phyloP scores from a whole-genome alignment of 2,329 filamentous ascomycete species.

The Esteya vermicola region DNA sequence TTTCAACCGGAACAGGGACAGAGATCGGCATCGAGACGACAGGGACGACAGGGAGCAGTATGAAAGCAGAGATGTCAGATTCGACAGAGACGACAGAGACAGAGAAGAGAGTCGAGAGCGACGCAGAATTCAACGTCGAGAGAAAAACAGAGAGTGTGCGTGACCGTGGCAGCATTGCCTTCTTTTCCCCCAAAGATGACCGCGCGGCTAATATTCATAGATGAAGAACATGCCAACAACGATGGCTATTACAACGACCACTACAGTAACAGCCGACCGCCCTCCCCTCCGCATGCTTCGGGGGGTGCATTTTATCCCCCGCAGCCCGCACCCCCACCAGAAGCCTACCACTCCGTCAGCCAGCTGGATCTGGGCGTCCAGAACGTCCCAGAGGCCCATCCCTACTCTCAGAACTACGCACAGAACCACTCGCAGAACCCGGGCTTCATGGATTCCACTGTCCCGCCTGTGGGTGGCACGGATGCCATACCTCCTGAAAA shows the following conservation, averaged over 20 bases:
- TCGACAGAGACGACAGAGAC: constrained; percentile 15
- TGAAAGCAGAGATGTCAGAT: constrained; percentile 9
- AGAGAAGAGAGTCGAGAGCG: too few species aligned
- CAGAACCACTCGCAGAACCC: too few species aligned
- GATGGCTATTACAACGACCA: constrained; percentile 23
- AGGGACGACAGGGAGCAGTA: constrained; percentile 9
- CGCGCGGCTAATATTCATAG: constrained; percentile 16
- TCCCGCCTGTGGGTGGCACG: too few species aligned
- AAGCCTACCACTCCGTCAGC: too few species aligned
- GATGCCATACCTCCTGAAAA: too few species aligned
- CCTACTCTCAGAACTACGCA: too few species aligned
- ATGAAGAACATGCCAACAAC: constrained; percentile 20
- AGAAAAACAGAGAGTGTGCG: constrained; percentile 9
- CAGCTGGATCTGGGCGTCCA: background rate
- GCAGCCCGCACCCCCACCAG: too few species aligned
- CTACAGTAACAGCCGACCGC: constrained; percentile 16
- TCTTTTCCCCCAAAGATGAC: background rate
- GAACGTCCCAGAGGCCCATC: too few species aligned
- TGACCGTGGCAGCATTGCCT: background rate
- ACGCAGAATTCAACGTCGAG: too few species aligned
- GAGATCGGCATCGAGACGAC: constrained; percentile 16
- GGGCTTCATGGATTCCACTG: too few species aligned
- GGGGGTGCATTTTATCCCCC: constrained; percentile 36
- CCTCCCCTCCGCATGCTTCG: constrained; percentile 35
- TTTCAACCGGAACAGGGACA: too few species aligned